A percentile compares a stretch with the other conserved stretches of the same genome.
Evolutionary conservation across 202 grass and related monocot species (phyloP).

Genomic region (Miscanthus sacchariflorus): DNA sequence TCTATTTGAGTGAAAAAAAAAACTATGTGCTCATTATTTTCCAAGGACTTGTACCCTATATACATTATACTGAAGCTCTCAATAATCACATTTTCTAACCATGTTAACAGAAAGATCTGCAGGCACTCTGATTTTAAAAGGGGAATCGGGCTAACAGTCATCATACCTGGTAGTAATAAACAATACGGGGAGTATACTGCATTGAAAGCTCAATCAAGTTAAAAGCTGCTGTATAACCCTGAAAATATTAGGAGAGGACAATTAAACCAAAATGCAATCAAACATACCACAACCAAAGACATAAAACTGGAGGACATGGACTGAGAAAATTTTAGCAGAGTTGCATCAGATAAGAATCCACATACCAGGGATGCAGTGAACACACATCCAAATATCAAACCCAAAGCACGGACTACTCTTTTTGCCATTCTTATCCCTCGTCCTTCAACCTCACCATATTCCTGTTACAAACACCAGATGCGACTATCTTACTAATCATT

Average conservation of each 20-base stretch:
- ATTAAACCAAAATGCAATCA: conserved; percentile 29
- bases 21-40: neutral
- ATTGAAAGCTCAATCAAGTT: conserved; percentile 57
- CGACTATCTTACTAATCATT: conserved; percentile 21
- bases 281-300: neutral
- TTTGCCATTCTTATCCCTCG: conserved; percentile 92
- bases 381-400: conserved; percentile 89
- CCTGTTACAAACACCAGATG: conserved; percentile 55
- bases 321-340: conserved; percentile 42
- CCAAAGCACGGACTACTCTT: conserved; percentile 83
- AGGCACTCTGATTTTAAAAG: neutral
- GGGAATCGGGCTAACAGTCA: neutral
- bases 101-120: conserved; percentile 16
- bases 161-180: conserved; percentile 72
- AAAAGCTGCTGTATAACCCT: conserved; percentile 57
- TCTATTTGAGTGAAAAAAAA: neutral
- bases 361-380: conserved; percentile 78
- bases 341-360: conserved; percentile 43
- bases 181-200: conserved; percentile 57
- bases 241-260: conserved; percentile 38
- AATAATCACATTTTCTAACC: conserved; percentile 3
- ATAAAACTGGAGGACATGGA: conserved; percentile 40
- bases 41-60: neutral
- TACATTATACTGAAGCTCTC: neutral
- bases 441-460: conserved; percentile 94